phyloP scores from a whole-genome alignment of 345 rosid genomes.

The Eucalyptus dawsonii region DNA sequence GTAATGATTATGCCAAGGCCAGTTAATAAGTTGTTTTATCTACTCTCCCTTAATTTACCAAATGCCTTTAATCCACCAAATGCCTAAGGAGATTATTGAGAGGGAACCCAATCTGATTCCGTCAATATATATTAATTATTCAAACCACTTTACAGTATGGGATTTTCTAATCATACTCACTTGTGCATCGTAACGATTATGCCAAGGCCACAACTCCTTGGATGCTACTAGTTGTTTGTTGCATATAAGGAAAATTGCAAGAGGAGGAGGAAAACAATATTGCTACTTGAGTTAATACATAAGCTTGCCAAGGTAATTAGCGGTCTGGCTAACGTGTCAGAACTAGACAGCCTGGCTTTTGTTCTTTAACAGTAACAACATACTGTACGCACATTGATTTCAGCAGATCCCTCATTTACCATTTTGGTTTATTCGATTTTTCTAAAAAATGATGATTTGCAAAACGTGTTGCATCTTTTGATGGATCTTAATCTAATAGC shows the following conservation, averaged over 20 bases:
- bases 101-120: no score
- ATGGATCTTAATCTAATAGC: not conserved
- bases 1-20: not conserved
- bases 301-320: not conserved
- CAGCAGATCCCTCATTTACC: not conserved
- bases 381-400: not conserved
- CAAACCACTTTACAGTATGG: fast-evolving
- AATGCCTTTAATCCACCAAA: no score
- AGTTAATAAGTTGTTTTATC: no score
- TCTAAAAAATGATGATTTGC: not conserved
- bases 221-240: not conserved
- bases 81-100: no score
- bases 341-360: not conserved
- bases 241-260: not conserved
- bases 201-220: not conserved
- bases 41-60: no score
- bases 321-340: not conserved
- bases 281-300: not conserved
- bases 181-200: not conserved
- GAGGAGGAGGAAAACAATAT: not conserved
- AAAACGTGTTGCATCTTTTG: not conserved
- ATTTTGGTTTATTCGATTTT: not conserved
- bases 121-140: no score
- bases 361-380: not conserved
- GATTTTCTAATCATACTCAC: no score